Evolutionary conservation across 768 basidiomycete genomes (phyloP), one percentile per base, ranked within the genome.

Genomic region (Clitopilus hobsonii): DNA sequence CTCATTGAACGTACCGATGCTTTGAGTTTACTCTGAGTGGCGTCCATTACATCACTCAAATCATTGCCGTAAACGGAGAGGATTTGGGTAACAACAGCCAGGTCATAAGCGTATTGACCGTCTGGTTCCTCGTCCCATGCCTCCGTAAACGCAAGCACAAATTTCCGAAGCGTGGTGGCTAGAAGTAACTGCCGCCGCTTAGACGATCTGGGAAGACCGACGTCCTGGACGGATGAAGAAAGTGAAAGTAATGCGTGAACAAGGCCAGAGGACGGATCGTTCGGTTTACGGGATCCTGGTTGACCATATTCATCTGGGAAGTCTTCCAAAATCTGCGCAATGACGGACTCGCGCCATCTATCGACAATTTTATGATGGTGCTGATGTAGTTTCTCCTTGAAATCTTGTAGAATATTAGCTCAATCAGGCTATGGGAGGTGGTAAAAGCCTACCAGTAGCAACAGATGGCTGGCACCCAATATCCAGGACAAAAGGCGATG

Each of bases 191-290:
- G 58, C 58, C 73, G 71, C 59, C 67, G 70, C 52, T 63, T 38
- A 38, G 66, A 66, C 41, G 75, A 67, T 51, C 72, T 69, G 38
- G 74, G 69, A 49, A 80, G 65, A 1, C 83, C 84, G 11, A 90
- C 67, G n/a, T 78, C 73, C 60, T 82, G 80, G 51, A 86, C 68
- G 2, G 77, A 75, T 13, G 74, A 72, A 27, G 80, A 80, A 16
- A 91, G 67, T 0, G 73, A 66, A 45, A 84, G 65, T 51, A 91
- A 65, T 16, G 82, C 79, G 38, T 79, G 73, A 54, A 85, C 71
- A 51, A 89, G 73, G 38, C 70, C 65, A 49, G 80, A 65, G 29
- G 87, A 87, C 48, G 84, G 81, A 7, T 76, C 74, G 54, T 60
- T 67, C 45, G 63, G 68, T 36, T 54, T 56, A 28, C 49, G 27